These are phyloP conservation scores for Eimeria praecox DNA, from an alignment of 169 alveolate genomes.

Conservation along the genomic window DNA sequence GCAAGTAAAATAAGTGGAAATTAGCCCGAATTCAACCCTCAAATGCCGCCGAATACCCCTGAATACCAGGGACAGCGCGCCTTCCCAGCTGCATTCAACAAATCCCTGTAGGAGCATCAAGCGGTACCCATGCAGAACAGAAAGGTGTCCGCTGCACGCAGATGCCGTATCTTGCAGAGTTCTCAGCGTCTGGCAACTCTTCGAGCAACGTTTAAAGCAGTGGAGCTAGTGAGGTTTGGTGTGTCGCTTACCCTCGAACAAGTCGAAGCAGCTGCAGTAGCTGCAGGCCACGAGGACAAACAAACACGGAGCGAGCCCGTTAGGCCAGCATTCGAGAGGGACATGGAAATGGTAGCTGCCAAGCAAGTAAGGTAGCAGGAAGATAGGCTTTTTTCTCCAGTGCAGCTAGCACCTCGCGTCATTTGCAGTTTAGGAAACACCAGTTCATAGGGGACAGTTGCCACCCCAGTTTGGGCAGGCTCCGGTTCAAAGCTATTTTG, in stretches of 20 bases:
- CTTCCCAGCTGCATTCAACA: neutral
- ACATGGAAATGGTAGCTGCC: conserved; percentile 32
- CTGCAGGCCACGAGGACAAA: conserved; percentile 46
- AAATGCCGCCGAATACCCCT: neutral
- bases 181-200: conserved; percentile 51
- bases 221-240: conserved; percentile 58
- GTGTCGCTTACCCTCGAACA: conserved; percentile 57
- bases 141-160: neutral
- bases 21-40: neutral
- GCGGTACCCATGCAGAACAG: neutral
- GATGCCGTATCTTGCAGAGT: conserved; percentile 3
- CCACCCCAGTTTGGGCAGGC: neutral
- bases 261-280: conserved; percentile 68
- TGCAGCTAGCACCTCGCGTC: neutral
- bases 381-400: neutral
- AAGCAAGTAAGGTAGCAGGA: conserved; percentile 26
- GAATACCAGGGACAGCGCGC: neutral
- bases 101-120: neutral
- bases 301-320: conserved; percentile 33
- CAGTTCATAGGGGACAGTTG: neutral
- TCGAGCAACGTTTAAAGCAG: conserved; percentile 62
- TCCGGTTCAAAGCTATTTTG: neutral
- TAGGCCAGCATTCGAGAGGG: conserved; percentile 65
- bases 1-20: neutral
- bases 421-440: neutral